A percentile compares a stretch with the other conserved stretches of the same genome.
These are phyloP conservation scores for Mycena galopus DNA, from an alignment of 768 basidiomycete genomes.

Conservation along the genomic window DNA sequence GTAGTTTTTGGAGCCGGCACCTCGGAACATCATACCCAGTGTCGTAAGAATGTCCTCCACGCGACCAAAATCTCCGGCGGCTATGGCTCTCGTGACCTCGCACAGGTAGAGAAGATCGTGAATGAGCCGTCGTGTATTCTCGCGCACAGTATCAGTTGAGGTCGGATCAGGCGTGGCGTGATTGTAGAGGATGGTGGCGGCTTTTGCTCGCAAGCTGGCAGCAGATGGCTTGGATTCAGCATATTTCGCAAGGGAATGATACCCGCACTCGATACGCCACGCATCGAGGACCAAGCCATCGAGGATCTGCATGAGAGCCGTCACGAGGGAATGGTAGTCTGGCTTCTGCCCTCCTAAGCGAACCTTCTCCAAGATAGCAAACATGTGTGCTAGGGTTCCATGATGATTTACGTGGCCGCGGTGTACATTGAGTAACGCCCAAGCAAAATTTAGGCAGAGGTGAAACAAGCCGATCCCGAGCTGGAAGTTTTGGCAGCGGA, in stretches of 20 bases:
- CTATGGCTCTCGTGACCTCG: slow-evolving; percentile 44
- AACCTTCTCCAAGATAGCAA: slow-evolving; percentile 47
- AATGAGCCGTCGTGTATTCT: slow-evolving; percentile 44
- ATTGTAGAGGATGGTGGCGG: slow-evolving; percentile 38
- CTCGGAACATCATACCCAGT: slow-evolving; percentile 47
- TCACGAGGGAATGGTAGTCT: slow-evolving; percentile 49
- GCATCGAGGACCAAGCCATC: slow-evolving; percentile 49
- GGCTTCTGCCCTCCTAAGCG: slow-evolving; percentile 48
- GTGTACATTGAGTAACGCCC: slow-evolving; percentile 46
- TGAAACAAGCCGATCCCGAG: slow-evolving; percentile 49
- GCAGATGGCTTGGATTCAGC: slow-evolving; percentile 44
- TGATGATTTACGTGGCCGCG: slow-evolving; percentile 42
- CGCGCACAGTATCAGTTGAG: slow-evolving; percentile 35
- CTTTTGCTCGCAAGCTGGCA: slow-evolving; percentile 33
- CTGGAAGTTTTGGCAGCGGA: slow-evolving; percentile 39
- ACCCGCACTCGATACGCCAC: slow-evolving; percentile 45
- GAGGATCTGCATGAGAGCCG: slow-evolving; percentile 47
- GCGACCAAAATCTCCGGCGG: slow-evolving; percentile 48
- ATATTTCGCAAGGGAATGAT: slow-evolving; percentile 28
- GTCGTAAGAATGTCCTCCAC: slow-evolving; percentile 47
- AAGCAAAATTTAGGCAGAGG: slow-evolving; percentile 50
- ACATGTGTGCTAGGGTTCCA: slow-evolving; percentile 47
- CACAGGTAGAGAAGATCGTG: slow-evolving; percentile 47
- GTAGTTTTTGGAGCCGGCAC: slow-evolving; percentile 49
- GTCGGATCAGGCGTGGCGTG: slow-evolving; percentile 38